Percentiles rank a stretch among this genome's conserved stretches.
These are phyloP conservation scores for Neocucurbitaria cava DNA, from an alignment of 2,329 filamentous ascomycete genomes.

Conservation along the genomic window DNA sequence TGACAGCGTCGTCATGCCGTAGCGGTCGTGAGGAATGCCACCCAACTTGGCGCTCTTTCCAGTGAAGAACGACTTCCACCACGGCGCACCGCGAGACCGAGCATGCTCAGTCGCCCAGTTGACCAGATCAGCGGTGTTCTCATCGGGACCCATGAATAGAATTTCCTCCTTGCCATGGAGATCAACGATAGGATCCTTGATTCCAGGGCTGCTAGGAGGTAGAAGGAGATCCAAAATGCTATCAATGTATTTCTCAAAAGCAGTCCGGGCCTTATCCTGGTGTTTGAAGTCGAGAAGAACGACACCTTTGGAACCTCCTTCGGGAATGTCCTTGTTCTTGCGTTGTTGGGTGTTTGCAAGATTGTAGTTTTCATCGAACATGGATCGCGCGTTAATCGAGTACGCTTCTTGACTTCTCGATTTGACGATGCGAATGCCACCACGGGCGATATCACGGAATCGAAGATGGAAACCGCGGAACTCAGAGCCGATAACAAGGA, in stretches of 20 bases:
- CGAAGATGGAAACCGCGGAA: conserved; percentile 96
- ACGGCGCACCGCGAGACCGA: conserved; percentile 82
- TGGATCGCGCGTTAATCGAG: conserved; percentile 90
- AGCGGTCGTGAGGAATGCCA: conserved; percentile 93
- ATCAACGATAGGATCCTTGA: conserved; percentile 98
- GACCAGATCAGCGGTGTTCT: conserved; percentile 97
- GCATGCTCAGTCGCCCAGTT: conserved; percentile 99
- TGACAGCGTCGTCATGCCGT: conserved; percentile 97
- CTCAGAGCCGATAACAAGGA: conserved; percentile 95
- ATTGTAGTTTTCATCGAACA: conserved; percentile 99
- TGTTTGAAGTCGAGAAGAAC: conserved; percentile 92
- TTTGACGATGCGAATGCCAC: conserved; percentile 98
- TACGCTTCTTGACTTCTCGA: conserved; percentile 96
- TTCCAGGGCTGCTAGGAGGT: conserved; percentile 87
- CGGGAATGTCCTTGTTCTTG: conserved; percentile 99
- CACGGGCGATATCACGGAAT: conserved; percentile 95
- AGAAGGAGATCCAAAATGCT: conserved; percentile 95
- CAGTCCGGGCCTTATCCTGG: conserved; percentile 89
- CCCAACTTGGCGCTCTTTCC: conserved; percentile 96
- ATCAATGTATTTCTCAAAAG: conserved; percentile 99
- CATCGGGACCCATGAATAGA: conserved; percentile 96
- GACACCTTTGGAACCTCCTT: conserved; percentile 97
- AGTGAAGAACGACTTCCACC: conserved; percentile 99
- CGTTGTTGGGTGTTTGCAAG: conserved; percentile 97
- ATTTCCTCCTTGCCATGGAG: conserved; percentile 95